These are phyloP conservation scores for Allodekkera sacchari DNA, from an alignment of 805 yeast species.

Conservation along the genomic window DNA sequence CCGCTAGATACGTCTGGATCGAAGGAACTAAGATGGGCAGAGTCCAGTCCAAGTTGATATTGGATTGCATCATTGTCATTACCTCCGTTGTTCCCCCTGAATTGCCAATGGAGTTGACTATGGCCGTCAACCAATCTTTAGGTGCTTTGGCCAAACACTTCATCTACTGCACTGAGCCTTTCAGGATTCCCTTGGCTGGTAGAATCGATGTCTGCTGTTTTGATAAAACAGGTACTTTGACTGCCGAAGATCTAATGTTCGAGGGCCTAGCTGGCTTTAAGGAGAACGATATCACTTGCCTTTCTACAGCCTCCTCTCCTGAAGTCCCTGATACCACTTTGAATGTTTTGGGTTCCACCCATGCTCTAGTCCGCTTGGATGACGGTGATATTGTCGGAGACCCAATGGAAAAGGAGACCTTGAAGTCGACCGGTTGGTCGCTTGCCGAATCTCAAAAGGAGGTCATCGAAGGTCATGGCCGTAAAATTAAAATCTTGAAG, in stretches of 20 bases:
- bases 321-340: conserved; percentile 67
- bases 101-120: conserved; percentile 96
- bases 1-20: conserved; percentile 97
- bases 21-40: conserved; percentile 96
- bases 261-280: conserved; percentile 91
- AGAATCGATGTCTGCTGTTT: conserved; percentile 97
- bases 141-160: conserved; percentile 80
- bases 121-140: conserved; percentile 93
- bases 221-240: conserved; percentile 96
- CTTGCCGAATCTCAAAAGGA: conserved; percentile 63
- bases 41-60: conserved; percentile 82
- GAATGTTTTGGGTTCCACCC: conserved; percentile 85
- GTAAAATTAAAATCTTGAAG: conserved; percentile 63
- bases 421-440: conserved; percentile 79
- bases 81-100: conserved; percentile 99
- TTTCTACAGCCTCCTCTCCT: conserved; percentile 36
- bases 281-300: conserved; percentile 41
- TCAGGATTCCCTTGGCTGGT: conserved; percentile 96
- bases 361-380: conserved; percentile 87
- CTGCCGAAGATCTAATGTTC: conserved; percentile 92
- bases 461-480: conserved; percentile 38
- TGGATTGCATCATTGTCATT: conserved; percentile 91
- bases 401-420: conserved; percentile 97
- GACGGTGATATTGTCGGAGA: conserved; percentile 98
- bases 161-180: conserved; percentile 96